These are phyloP conservation scores for Penicillium vulpinum DNA, from an alignment of 2,329 filamentous ascomycete species.

Conservation along the genomic window DNA sequence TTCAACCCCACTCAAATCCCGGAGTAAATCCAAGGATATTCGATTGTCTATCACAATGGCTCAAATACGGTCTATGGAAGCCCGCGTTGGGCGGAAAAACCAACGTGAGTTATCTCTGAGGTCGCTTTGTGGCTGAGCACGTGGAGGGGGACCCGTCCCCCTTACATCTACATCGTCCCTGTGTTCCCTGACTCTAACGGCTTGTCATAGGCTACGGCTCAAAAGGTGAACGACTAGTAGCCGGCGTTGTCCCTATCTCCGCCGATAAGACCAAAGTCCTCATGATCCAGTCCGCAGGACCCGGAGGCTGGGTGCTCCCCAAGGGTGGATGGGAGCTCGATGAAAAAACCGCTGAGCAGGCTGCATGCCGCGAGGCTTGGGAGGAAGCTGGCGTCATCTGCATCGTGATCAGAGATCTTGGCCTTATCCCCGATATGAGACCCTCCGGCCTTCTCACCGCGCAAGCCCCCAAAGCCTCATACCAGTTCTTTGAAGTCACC, in stretches of 20 bases:
- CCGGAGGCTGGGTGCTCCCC: conserved; percentile 92
- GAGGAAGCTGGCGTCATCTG: conserved; percentile 94
- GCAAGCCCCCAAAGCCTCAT: conserved; percentile 65
- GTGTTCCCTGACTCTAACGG: conserved; percentile 21
- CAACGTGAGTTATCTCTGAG: conserved; percentile 47
- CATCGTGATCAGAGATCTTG: conserved; percentile 80
- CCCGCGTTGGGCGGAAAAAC: conserved; percentile 50
- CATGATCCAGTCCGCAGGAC: conserved; percentile 86
- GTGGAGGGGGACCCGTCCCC: conserved; percentile 17
- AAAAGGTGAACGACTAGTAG: conserved; percentile 90
- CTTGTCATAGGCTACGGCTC: conserved; percentile 73
- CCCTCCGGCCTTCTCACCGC: conserved; percentile 53
- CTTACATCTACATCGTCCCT: conserved; percentile 7
- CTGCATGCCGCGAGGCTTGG: conserved; percentile 88
- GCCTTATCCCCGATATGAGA: conserved; percentile 80
- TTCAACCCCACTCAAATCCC: not conserved
- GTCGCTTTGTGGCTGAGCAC: conserved; percentile 18
- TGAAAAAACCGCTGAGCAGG: conserved; percentile 82
- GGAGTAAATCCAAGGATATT: conserved; percentile 6
- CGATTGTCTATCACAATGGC: conserved; percentile 36
- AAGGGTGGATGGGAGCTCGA: conserved; percentile 98
- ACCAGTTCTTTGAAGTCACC: conserved; percentile 72
- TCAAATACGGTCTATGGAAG: conserved; percentile 48
- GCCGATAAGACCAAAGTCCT: conserved; percentile 83
- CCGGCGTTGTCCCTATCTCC: conserved; percentile 88